Base-by-base conservation (phyloP, 75 land plant species). In the Larix kaempferi region DNA sequence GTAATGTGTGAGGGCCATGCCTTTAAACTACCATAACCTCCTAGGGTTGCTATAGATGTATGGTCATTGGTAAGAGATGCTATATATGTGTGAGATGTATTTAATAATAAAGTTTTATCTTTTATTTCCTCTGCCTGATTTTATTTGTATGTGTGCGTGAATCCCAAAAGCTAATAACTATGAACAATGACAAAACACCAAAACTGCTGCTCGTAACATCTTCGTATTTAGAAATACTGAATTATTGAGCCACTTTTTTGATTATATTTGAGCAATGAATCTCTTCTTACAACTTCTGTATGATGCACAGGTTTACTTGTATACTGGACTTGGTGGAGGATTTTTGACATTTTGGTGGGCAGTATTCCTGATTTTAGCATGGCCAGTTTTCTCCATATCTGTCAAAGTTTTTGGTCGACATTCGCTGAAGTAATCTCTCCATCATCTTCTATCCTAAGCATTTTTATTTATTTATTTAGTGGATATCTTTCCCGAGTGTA, bases 321-420 rank as follows among this genome's bases (percentile, higher is more conserved):
- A 83, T 13, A 77, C 84, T 77, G 90, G 90, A 8, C 49, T 91
- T 26, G 78, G 87, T 76, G 90, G 90, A 74, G 93, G 93, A 17
- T 91, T 91, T 75, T 76, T 88, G 81, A 78, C 88, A 14, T 84
- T 86, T 61, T 71, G 83, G 44, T 17, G 81, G 57, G 75, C 87
- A 57, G 75, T 58, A 52, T 88, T 82, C 71, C 86, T 91, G 85
- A 41, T 91, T 77, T 63, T 76, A 71, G 84, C 85, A 29, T 88
- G 93, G 90, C 76, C 81, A 26, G 62, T 62, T 14, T 84, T 73
- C 71, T 55, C 41, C 29, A 15, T 88, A 17, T 49, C 67, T 21
- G 62, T 37, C 44, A 82, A 78, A 59, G 23, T n/a, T 59, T 81
- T 65, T 80, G 88, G 87, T 15, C 76, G 56, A 10, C 54, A 73